Base-by-base conservation (phyloP, 2,329 filamentous ascomycete species). In the Diaporthe citri region DNA sequence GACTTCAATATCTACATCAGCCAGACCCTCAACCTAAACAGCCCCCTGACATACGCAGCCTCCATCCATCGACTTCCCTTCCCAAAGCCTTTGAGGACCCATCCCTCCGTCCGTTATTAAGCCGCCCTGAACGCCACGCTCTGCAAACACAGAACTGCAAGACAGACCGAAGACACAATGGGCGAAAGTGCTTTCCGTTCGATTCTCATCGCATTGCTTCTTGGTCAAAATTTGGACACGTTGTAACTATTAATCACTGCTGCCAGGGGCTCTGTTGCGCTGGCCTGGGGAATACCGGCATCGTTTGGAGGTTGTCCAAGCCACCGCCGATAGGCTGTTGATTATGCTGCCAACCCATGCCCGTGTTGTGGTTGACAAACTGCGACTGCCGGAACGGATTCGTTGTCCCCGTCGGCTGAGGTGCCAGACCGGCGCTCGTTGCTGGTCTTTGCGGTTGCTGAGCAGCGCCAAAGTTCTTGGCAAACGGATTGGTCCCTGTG, bases 351-450 rank as follows among this genome's bases (percentile, higher is more conserved):
- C 97, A 98, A 2, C 95, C 95, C 83, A 94, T 89, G 0, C 96
- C 96, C 0, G 95, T 97, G 77, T 92, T 89, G 80, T 97, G 95
- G 81, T 97, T 97, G 71, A 97, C 93, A 82, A 98, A 97, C 5
- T 93, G 92, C 60, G 94, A 95, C 81, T 98, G 95, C 22, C 97
- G 91, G 89, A 98, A 98, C 0, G 97, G 97, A 80, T 99, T 99
- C 2, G 96, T 98, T 80, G 91, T 95, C 12, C 95, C 96, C 0
- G 96, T 98, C 1, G 93, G 90, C 80, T 96, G 95, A 2, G 95
- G 91, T 71, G 89, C 89, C 7, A 97, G 85, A 66, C 88, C 82
- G 15, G 83, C 84, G 46, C 84, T 86, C 2, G 87, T 86, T 56
- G 87, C 86, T 0, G 86, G 87, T n/a, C 85, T 82, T 39, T 59